These are phyloP conservation scores for Annulohypoxylon nitens DNA, from an alignment of 495 filamentous ascomycete genomes.

Conservation along the genomic window DNA sequence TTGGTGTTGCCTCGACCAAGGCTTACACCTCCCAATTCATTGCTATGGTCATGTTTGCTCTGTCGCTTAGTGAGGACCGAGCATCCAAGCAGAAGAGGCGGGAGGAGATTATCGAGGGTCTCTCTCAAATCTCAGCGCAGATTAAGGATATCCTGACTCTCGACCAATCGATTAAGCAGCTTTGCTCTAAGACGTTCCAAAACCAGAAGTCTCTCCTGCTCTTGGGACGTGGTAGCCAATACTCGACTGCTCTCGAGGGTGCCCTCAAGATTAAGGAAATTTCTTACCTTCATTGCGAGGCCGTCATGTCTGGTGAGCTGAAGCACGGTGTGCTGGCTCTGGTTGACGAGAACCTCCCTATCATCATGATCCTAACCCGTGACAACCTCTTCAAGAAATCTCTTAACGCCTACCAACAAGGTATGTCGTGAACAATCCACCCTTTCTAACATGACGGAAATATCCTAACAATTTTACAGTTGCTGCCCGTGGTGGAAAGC, in stretches of 20 bases:
- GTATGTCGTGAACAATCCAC: conserved; percentile 61
- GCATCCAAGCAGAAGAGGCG: conserved; percentile 93
- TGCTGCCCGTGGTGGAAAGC: conserved; percentile 91
- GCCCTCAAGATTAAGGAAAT: conserved; percentile 99
- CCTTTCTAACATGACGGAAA: neutral
- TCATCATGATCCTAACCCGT: conserved; percentile 99
- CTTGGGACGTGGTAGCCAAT: conserved; percentile 93
- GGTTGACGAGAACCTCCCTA: conserved; percentile 97
- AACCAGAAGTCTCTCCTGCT: conserved; percentile 96
- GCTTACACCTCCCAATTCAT: conserved; percentile 99
- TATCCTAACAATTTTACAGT: conserved; percentile 64
- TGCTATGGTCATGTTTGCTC: conserved; percentile 99
- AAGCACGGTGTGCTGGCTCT: conserved; percentile 98
- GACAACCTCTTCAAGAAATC: conserved; percentile 97
- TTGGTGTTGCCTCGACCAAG: conserved; percentile 98
- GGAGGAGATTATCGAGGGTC: conserved; percentile 96
- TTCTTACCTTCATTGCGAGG: conserved; percentile 98
- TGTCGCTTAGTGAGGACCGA: conserved; percentile 95
- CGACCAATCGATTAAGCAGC: conserved; percentile 91
- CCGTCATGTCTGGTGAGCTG: conserved; percentile 98
- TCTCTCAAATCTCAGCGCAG: conserved; percentile 86
- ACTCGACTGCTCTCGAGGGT: conserved; percentile 96
- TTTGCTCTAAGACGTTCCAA: conserved; percentile 92
- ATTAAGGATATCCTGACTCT: conserved; percentile 91
- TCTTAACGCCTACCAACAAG: conserved; percentile 97